Base-by-base conservation (phyloP, 108 stramenopile species). In the Schizochytrium sp. region DNA sequence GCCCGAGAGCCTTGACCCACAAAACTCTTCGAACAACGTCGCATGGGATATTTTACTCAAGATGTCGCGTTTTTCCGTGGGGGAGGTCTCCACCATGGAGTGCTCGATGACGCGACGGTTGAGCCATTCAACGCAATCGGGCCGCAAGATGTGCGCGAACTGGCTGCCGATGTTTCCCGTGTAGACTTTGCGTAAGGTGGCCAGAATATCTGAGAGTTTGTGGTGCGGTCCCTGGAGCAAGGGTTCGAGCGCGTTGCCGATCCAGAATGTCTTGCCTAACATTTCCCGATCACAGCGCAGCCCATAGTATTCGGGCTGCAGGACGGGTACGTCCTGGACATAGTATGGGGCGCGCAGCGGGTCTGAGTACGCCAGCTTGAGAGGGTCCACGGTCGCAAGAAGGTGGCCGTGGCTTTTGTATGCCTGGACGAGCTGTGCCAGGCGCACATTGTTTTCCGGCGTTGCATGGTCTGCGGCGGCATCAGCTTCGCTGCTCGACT, bases 21-120 rank as follows among this genome's bases (percentile, higher is more conserved):
- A 92, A 90, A 98, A 98, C 91, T 92, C 97, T 90, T 99, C 99
- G 93, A 98, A 99, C 43, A 96, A 97, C 89, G 98, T 98, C 44
- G 98, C 97, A 89, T 95, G 96, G 91, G 96, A 96, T 29, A 99
- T 88, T 8, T 96, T 95, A 88, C 97, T 96, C 90, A 93, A 96
- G 88, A 98, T 97, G 93, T 98, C 96, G 47, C 94, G 90, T 91
- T 97, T 97, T 89, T 96, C 53, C 96, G 69, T 97, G 96, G 25
- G 63, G 21, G 63, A 8, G 25, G 63, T 69, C 25, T 69, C 63
- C 63, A 18, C 41, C 87, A 92, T 91, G 91, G 96, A 95, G 88
- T 93, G 95, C 87, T 91, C 58, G 44, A 92, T 69, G 41, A 69
- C 63, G 6, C 63, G 25, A 10, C 34, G 87, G 57, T 87, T 25